A percentile compares a stretch with the other conserved stretches of the same genome.
These are phyloP conservation scores for Magnusiomyces paraingens DNA, from an alignment of 1,139 yeast species.

Conservation along the genomic window DNA sequence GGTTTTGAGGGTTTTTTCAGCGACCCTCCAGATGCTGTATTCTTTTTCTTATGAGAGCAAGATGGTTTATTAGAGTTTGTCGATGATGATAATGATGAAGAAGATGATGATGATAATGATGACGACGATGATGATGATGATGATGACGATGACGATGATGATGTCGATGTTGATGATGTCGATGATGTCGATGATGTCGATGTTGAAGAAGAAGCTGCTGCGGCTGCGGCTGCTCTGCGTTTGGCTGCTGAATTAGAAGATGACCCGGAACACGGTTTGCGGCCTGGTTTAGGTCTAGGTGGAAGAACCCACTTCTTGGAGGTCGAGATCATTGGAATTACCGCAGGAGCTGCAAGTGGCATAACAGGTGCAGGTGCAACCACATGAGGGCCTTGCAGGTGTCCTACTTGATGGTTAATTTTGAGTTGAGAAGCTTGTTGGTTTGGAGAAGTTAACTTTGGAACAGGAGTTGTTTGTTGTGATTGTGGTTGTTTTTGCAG, in stretches of 20 bases:
- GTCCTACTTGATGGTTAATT: too few relatives aligned
- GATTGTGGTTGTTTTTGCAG: background rate
- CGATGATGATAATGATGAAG: too few relatives aligned
- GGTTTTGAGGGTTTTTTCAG: too few relatives aligned
- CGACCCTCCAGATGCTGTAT: too few relatives aligned
- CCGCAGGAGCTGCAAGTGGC: background rate
- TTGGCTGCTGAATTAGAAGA: background rate
- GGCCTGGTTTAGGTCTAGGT: conserved; percentile 85
- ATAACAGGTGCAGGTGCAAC: too few relatives aligned
- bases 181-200: conserved; percentile 1
- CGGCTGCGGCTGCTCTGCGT: background rate
- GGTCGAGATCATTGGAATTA: conserved; percentile 35
- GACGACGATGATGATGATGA: background rate
- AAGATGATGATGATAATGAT: background rate
- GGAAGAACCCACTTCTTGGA: conserved; percentile 88
- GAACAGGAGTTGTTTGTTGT: background rate
- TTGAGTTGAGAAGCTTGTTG: too few relatives aligned
- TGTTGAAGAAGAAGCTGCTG: background rate
- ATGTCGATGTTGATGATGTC: background rate
- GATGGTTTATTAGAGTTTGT: too few relatives aligned
- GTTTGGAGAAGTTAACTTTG: too few relatives aligned
- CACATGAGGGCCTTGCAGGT: too few relatives aligned
- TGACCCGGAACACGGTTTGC: conserved; percentile 69
- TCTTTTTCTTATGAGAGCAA: too few relatives aligned
- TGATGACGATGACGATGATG: background rate